Percentiles rank a stretch among this genome's conserved stretches.
These are phyloP conservation scores for Penicillium griseofulvum DNA, from an alignment of 2,329 filamentous ascomycete species.

Conservation along the genomic window DNA sequence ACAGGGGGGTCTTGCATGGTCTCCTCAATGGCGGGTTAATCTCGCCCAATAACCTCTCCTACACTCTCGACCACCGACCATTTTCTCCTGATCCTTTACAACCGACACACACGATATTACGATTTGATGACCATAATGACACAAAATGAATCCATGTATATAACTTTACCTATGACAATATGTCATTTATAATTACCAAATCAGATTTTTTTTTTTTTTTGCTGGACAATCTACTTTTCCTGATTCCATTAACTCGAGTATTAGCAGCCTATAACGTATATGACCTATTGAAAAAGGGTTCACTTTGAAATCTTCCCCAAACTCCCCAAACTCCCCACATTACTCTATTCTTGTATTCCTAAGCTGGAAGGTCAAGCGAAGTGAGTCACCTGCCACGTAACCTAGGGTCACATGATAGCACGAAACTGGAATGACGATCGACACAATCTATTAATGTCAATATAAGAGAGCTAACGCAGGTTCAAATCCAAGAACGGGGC, in stretches of 20 bases:
- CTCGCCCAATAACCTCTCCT: neutral
- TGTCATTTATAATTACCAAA: conserved; percentile 5
- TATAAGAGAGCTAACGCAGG: conserved; percentile 8
- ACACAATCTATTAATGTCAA: neutral
- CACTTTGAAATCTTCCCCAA: neutral
- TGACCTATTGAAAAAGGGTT: neutral
- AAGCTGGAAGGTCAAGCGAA: conserved; percentile 6
- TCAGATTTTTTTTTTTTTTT: conserved; percentile 6
- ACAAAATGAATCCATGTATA: conserved; percentile 17
- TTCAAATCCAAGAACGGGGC: neutral
- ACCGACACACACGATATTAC: conserved; percentile 12
- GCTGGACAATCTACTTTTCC: conserved; percentile 1
- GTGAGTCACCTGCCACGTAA: conserved; percentile 11
- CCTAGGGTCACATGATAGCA: conserved; percentile 2
- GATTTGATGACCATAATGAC: conserved; percentile 16
- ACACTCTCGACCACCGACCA: neutral
- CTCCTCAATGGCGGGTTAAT: conserved; percentile 5
- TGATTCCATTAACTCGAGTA: neutral
- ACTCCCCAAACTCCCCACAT: conserved; percentile 4
- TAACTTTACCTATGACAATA: conserved; percentile 1
- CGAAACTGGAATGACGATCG: neutral
- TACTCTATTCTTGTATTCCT: conserved; percentile 5
- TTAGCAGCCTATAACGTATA: neutral
- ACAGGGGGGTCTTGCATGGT: conserved; percentile 18
- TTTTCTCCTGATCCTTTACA: neutral